Base-by-base conservation (phyloP, 306 rosid genomes). In the Crataegus laevigata region DNA sequence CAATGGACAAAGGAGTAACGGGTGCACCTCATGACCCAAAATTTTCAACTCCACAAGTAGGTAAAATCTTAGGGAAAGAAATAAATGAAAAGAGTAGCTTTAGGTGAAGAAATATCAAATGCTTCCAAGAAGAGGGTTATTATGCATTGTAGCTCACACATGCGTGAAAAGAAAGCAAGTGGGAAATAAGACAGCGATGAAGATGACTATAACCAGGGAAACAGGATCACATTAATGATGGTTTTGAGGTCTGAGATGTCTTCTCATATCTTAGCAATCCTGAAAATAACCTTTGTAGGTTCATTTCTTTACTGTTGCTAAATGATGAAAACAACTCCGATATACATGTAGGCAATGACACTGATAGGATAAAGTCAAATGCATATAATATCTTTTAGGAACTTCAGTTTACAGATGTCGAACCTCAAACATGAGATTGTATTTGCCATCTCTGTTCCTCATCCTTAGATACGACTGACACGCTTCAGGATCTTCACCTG, bases 361-460 rank as follows among this genome's bases (percentile, higher is more conserved):
- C 22, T 6, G 4, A n/a, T 42, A 19, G 3, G 65, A 28, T 61
- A 3, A 66, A 24, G 72, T 63, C 34, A 47, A 28, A 70, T 40
- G 24, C 40, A 59, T 50, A 78, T 63, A 43, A 34, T 62, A 21
- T 32, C 58, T 58, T 36, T 28, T 69, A 55, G 32, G 75, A 72
- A 43, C 68, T 72, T 65, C 47, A 60, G 43, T 73, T 72, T 80
- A 74, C 45, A 74, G 77, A 75, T 74, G 61, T 65, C 81, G 64
- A 76, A 94, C 99, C 99, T 94, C 99, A 82, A 94, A 94, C 99
- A 94, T 94, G 77, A 94, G 99, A 87, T 90, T 94, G 93, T 92
- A 94, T 81, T 92, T 94, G 6, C 99, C 99, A 79, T 94, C 99
- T 77, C 96, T 88, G 82, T 94, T 94, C 89, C 99, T 89, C 99